These are phyloP conservation scores for Eurotiales sp. DNA, from an alignment of 2,329 filamentous ascomycete genomes.

Conservation along the genomic window DNA sequence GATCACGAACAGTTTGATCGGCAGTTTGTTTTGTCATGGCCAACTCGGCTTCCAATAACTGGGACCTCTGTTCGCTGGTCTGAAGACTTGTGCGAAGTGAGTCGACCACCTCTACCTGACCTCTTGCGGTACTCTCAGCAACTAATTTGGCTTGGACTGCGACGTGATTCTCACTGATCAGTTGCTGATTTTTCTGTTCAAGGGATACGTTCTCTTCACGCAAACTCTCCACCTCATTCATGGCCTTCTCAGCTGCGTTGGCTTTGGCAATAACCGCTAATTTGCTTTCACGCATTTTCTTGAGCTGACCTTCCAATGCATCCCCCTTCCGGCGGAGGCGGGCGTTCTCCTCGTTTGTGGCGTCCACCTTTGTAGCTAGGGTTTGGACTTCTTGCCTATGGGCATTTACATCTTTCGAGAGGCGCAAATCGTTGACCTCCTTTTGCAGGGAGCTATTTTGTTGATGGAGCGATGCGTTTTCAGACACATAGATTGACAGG, in stretches of 20 bases:
- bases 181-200: not conserved
- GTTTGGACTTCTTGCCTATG: not conserved
- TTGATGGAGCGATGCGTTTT: not conserved
- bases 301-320: not conserved
- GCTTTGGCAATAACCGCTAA: not conserved
- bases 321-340: not conserved
- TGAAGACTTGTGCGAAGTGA: not conserved
- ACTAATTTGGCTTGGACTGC: not conserved
- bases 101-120: not conserved
- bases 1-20: not conserved
- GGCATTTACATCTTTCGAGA: not conserved
- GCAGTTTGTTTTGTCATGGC: not conserved
- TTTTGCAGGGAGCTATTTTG: not conserved
- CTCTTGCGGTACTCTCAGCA: not conserved
- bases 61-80: not conserved
- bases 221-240: not conserved
- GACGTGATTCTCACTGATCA: not conserved
- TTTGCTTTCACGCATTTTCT: not conserved
- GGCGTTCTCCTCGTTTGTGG: conserved; percentile 1
- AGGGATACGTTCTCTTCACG: not conserved
- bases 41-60: not conserved
- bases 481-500: not conserved
- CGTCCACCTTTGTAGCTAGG: not conserved
- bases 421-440: not conserved
- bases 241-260: not conserved